Conservation (phyloP, 148 eudicot species). For the Spergularia marina region DNA sequence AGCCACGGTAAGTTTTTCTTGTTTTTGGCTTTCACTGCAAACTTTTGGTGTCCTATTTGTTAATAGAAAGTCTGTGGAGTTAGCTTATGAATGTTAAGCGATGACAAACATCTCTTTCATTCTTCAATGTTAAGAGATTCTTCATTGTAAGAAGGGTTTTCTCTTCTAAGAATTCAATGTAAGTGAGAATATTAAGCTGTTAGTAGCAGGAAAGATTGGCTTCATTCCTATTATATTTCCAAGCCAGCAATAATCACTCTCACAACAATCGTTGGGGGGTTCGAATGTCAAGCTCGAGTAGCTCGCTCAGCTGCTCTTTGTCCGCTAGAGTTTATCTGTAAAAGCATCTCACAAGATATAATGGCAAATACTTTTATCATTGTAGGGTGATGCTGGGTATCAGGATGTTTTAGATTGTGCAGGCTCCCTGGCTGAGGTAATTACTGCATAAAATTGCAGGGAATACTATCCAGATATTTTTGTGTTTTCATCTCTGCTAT, state of each 20-base stretch:
- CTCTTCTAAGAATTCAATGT: no score
- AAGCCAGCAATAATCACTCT: no score
- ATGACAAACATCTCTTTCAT: not conserved
- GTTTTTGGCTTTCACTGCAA: not conserved
- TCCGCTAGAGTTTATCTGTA: no score
- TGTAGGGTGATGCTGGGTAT: constrained; percentile 93
- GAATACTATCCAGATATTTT: not conserved
- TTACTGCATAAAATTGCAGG: constrained; percentile 1
- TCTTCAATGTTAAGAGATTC: not conserved
- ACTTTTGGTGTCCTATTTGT: not conserved
- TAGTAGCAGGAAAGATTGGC: no score
- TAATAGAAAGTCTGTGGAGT: not conserved
- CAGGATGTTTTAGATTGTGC: constrained; percentile 88
- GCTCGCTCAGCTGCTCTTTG: no score
- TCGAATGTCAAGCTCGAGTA: no score
- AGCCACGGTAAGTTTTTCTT: constrained; percentile 61
- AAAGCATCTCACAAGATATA: not conserved
- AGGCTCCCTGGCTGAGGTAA: constrained; percentile 72
- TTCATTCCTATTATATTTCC: no score
- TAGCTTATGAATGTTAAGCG: not conserved
- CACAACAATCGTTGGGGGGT: not conserved
- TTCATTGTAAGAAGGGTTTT: not conserved
- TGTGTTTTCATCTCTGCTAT: constrained; percentile 8
- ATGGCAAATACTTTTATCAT: constrained; percentile 10
- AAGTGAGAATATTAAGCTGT: no score